Evolutionary conservation across 2,329 filamentous ascomycete species (phyloP).

Genomic region (Aspergillus melleus): DNA sequence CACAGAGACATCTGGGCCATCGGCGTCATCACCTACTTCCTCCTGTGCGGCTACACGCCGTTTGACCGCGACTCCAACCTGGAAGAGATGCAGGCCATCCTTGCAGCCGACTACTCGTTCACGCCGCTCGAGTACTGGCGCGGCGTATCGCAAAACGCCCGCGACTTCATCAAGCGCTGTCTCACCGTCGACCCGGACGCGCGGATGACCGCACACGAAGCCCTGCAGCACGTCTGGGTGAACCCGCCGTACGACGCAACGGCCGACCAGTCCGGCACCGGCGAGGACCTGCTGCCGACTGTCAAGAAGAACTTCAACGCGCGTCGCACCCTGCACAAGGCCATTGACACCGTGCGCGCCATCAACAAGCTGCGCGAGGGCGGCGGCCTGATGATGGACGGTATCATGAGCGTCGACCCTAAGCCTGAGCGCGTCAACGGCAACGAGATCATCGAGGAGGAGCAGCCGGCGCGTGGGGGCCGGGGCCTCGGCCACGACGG

Average conservation of each 20-base stretch:
- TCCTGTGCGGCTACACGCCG: conserved; percentile 95
- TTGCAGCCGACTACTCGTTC: conserved; percentile 94
- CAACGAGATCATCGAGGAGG: conserved; percentile 42
- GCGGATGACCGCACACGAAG: conserved; percentile 88
- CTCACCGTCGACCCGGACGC: conserved; percentile 84
- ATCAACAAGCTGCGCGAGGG: conserved; percentile 68
- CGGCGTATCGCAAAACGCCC: conserved; percentile 78
- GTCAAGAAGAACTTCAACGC: conserved; percentile 73
- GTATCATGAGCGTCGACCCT: conserved; percentile 58
- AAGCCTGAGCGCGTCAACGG: conserved; percentile 48
- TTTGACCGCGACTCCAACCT: conserved; percentile 97
- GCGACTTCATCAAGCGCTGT: conserved; percentile 90
- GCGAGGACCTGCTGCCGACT: conserved; percentile 61
- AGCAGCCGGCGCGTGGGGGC: conserved; percentile 8
- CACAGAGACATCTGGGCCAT: conserved; percentile 89
- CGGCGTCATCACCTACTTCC: conserved; percentile 97
- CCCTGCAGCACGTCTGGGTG: conserved; percentile 65
- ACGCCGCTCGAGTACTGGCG: conserved; percentile 96
- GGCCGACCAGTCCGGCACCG: conserved; percentile 33
- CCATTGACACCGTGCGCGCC: conserved; percentile 67
- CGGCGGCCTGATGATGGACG: conserved; percentile 63
- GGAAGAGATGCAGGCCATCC: conserved; percentile 99
- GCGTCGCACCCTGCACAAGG: conserved; percentile 63
- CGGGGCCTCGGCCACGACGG: conserved; percentile 13
- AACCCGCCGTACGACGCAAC: conserved; percentile 54